Evolutionary conservation across 192 early-diverging fungal genomes (phyloP), one percentile per base, ranked within the genome.

Genomic region (Podila clonocystis): DNA sequence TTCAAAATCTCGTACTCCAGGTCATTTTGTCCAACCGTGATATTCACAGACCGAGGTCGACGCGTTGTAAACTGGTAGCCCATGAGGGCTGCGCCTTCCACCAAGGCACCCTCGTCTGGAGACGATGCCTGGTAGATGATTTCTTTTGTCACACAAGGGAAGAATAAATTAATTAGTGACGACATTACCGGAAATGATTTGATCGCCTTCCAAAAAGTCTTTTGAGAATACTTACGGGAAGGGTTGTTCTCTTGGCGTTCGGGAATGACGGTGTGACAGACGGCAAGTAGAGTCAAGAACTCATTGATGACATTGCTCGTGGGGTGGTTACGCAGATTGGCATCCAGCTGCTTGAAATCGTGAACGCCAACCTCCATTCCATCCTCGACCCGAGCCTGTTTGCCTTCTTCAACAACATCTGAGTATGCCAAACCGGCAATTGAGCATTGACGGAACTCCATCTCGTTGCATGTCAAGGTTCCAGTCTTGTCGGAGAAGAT

Each of bases 241-340:
- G 75, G 70, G 33, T 84, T 77, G 26, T 50, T 63, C 31, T 89
- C 88, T 20, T 85, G 75, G 50, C 80, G 68, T 82, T 98, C 97
- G 12, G 98, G 97, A 77, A 99, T 99, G 22, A 99, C 98, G 5
- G 98, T 99, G 75, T 99, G 98, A 82, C 98, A 99, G 9, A 95
- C 94, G 22, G 95, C 91, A 22, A 99, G 87, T 15, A 98, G 80
- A 30, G 92, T 91, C 68, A 98, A 88, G 70, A 99, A 99, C 85
- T 98, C 96, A 30, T 93, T 87, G 62, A 98, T 93, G 34, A 91
- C 82, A 57, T 84, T 80, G 5, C 89, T 90, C 34, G 87, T 91
- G 19, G 87, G 80, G 73, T 91, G 90, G 7, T 72, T 74, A 22
- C 75, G 83, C 22, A 92, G 70, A 63, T 94, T 91, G 31, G 90